phyloP scores from a whole-genome alignment of 2,329 filamentous ascomycete species.

The Madurella mycetomatis region DNA sequence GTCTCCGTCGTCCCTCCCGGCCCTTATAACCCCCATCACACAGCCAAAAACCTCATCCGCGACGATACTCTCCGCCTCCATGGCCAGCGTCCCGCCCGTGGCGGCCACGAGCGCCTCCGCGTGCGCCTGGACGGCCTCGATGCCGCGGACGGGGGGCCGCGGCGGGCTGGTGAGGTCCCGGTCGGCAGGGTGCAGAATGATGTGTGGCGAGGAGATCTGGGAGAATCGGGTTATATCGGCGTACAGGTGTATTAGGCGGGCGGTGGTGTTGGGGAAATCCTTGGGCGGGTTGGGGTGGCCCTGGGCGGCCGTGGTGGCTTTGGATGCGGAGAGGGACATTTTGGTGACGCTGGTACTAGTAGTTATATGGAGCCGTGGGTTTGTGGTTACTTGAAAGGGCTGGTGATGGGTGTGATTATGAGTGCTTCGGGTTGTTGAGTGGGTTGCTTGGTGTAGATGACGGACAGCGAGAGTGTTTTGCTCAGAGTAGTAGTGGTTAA shows the following conservation, averaged over 20 bases:
- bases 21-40: slow-evolving; percentile 22
- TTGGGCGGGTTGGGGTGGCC: background rate
- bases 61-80: slow-evolving; percentile 21
- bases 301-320: too few species aligned
- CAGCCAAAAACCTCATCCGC: slow-evolving; percentile 20
- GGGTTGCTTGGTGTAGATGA: too few species aligned
- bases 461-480: too few species aligned
- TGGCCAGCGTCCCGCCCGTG: slow-evolving; percentile 16
- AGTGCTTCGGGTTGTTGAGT: too few species aligned
- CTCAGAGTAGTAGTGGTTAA: too few species aligned
- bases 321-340: too few species aligned
- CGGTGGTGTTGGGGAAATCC: slow-evolving; percentile 9
- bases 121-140: slow-evolving; percentile 18
- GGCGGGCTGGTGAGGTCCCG: slow-evolving; percentile 5
- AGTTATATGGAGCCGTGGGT: too few species aligned
- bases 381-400: too few species aligned
- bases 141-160: slow-evolving; percentile 9
- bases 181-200: slow-evolving; percentile 23
- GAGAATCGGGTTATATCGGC: slow-evolving; percentile 20
- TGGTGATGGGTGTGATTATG: too few species aligned
- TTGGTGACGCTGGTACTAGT: too few species aligned
- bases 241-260: slow-evolving; percentile 21
- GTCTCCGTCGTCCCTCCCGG: background rate
- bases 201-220: slow-evolving; percentile 9
- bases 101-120: slow-evolving; percentile 16